Evolutionary conservation across 2,329 filamentous ascomycete species (phyloP).

Genomic region (Mollisiaceae sp.): DNA sequence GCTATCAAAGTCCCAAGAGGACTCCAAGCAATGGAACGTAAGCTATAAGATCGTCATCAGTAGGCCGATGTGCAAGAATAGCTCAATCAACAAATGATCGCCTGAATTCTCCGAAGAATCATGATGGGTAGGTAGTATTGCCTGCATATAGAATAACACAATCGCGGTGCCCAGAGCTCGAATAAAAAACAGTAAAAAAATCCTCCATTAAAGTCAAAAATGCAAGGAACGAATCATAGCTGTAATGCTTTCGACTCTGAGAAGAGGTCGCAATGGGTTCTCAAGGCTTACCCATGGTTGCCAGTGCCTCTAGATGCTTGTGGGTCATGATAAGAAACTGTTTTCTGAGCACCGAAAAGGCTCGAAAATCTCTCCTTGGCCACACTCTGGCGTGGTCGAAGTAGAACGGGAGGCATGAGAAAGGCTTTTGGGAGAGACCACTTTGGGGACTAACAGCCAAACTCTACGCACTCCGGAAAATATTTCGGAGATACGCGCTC

Average conservation of each 20-base stretch:
- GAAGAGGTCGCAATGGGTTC: constrained; percentile 21
- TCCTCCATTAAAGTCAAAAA: too few species aligned
- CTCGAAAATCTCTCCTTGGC: constrained; percentile 71
- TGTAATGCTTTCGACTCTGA: neutral
- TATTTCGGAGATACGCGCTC: neutral
- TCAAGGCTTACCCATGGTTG: constrained; percentile 58
- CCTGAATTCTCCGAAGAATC: too few species aligned
- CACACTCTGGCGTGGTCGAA: constrained; percentile 58
- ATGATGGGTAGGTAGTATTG: too few species aligned
- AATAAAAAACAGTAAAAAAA: too few species aligned
- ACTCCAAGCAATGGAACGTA: constrained; percentile 88
- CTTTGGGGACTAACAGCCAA: neutral
- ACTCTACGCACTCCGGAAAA: neutral
- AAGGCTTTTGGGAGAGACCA: neutral
- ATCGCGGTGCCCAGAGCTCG: too few species aligned
- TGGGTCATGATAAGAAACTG: constrained; percentile 71
- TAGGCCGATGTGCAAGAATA: neutral
- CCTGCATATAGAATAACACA: too few species aligned
- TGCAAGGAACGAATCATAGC: neutral
- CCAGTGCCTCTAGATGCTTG: constrained; percentile 56
- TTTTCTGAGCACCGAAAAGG: constrained; percentile 71
- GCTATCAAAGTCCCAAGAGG: constrained; percentile 83
- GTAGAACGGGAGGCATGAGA: constrained; percentile 33
- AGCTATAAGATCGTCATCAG: constrained; percentile 50
- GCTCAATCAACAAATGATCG: neutral